Percentiles rank a stretch among this genome's conserved stretches.
phyloP scores from a whole-genome alignment of 1,284 basidiomycete species.

The Trichosporon ovoides region DNA sequence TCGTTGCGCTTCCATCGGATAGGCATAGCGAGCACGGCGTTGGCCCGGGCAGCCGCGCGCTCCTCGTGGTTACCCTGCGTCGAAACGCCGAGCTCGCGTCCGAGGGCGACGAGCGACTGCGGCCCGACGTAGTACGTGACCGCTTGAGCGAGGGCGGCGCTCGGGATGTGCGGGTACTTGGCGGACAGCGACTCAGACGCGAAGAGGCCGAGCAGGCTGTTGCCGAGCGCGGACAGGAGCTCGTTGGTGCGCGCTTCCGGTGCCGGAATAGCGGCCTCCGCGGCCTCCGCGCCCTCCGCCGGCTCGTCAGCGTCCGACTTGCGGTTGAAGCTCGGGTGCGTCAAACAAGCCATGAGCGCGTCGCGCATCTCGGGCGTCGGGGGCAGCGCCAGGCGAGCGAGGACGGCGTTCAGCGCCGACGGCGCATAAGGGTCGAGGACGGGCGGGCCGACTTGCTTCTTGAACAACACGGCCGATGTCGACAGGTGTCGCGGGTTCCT shows the following conservation, averaged over 20 bases:
- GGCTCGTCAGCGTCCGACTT: constrained; percentile 33
- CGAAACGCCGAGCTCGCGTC: constrained; percentile 61
- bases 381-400: constrained; percentile 40
- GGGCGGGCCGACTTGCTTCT: constrained; percentile 6
- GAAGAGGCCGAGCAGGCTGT: constrained; percentile 85
- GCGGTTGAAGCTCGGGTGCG: constrained; percentile 64
- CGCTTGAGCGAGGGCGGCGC: constrained; percentile 80
- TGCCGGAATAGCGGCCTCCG: constrained; percentile 32
- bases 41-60: constrained; percentile 22
- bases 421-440: constrained; percentile 16
- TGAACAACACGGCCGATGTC: constrained; percentile 8
- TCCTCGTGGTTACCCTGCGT: constrained; percentile 17
- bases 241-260: constrained; percentile 62
- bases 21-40: constrained; percentile 25
- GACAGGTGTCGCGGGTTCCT: constrained; percentile 10
- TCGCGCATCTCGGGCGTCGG: constrained; percentile 28
- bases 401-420: constrained; percentile 38
- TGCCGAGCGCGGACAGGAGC: constrained; percentile 74
- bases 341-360: constrained; percentile 49
- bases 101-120: constrained; percentile 72
- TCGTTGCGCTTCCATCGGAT: constrained; percentile 58
- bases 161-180: constrained; percentile 85
- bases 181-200: constrained; percentile 78
- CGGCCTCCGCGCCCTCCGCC: neutral
- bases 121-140: constrained; percentile 88